phyloP scores from a whole-genome alignment of 2,329 filamentous ascomycete species.

The Penicillium sp. region DNA sequence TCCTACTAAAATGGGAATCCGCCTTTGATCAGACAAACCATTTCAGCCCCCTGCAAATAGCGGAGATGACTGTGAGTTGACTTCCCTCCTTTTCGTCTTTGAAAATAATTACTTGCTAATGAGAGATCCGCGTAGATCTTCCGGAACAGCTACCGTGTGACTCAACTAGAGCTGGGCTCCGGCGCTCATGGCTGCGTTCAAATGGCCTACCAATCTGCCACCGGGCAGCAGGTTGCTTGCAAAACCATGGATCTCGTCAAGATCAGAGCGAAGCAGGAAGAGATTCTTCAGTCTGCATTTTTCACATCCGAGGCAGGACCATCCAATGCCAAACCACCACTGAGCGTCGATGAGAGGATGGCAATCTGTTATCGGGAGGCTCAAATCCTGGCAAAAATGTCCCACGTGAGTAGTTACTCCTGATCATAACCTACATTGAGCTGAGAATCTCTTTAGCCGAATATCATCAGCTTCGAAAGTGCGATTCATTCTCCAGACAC shows the following conservation, averaged over 20 bases:
- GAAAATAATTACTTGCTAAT: background rate
- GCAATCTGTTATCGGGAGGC: slow-evolving; percentile 35
- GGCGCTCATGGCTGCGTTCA: slow-evolving; percentile 43
- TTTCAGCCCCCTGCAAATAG: slow-evolving; percentile 28
- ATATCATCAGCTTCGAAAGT: slow-evolving; percentile 56
- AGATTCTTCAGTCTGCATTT: slow-evolving; percentile 10
- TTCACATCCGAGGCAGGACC: background rate
- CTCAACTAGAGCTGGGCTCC: slow-evolving; percentile 39
- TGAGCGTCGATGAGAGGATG: background rate
- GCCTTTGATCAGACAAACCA: slow-evolving; percentile 1
- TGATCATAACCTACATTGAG: background rate
- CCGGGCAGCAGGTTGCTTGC: slow-evolving; percentile 42
- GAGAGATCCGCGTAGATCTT: slow-evolving; percentile 26
- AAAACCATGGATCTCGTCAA: slow-evolving; percentile 42
- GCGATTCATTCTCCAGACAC: slow-evolving; percentile 52
- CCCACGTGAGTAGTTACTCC: slow-evolving; percentile 41
- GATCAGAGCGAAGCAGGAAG: slow-evolving; percentile 15
- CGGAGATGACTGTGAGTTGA: slow-evolving; percentile 34
- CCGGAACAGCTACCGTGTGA: slow-evolving; percentile 33
- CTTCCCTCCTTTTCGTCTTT: background rate
- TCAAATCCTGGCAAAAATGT: slow-evolving; percentile 49
- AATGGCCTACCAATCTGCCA: slow-evolving; percentile 38
- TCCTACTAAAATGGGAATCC: slow-evolving; percentile 21
- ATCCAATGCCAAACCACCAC: background rate
- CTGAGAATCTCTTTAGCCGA: slow-evolving; percentile 43